Percentiles rank a stretch among this genome's conserved stretches.
Conservation (phyloP, 768 basidiomycete genomes). For the Boletus rubescentipes region DNA sequence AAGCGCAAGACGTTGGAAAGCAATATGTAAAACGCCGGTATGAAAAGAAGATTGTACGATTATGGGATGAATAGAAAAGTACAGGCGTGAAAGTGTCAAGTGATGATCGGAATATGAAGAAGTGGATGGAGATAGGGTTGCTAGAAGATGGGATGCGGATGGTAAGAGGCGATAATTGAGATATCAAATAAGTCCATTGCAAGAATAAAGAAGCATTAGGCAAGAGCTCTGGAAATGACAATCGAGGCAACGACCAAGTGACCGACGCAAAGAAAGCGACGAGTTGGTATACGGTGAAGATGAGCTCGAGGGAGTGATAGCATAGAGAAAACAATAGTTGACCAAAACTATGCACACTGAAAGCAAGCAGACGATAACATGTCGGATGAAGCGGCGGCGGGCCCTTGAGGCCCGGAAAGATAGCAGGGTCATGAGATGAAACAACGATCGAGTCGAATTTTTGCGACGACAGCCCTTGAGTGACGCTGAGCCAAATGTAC, state of each 20-base stretch:
- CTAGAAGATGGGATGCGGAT: background rate
- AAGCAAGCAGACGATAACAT: constrained; percentile 18
- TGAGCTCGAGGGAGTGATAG: constrained; percentile 6
- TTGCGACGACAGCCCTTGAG: background rate
- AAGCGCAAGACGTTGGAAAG: background rate
- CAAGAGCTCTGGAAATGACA: background rate
- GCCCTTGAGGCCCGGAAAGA: constrained; percentile 7
- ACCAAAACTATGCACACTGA: constrained; percentile 26
- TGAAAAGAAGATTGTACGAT: background rate
- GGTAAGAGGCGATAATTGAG: constrained; percentile 11
- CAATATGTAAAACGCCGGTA: background rate
- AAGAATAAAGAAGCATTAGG: constrained; percentile 12
- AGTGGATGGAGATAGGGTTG: background rate
- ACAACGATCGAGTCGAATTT: constrained; percentile 14
- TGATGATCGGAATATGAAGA: background rate
- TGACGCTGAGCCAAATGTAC: background rate
- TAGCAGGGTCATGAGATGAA: constrained; percentile 3
- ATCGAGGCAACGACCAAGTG: background rate
- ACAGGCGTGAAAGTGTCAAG: background rate
- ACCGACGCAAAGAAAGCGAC: background rate
- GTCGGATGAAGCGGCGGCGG: background rate
- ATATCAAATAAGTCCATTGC: constrained; percentile 14
- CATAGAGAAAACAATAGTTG: constrained; percentile 12
- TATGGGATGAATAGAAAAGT: constrained; percentile 1
- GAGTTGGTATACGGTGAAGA: background rate